phyloP scores from a whole-genome alignment of 2,329 filamentous ascomycete species.

The Aspergillus alliaceus region DNA sequence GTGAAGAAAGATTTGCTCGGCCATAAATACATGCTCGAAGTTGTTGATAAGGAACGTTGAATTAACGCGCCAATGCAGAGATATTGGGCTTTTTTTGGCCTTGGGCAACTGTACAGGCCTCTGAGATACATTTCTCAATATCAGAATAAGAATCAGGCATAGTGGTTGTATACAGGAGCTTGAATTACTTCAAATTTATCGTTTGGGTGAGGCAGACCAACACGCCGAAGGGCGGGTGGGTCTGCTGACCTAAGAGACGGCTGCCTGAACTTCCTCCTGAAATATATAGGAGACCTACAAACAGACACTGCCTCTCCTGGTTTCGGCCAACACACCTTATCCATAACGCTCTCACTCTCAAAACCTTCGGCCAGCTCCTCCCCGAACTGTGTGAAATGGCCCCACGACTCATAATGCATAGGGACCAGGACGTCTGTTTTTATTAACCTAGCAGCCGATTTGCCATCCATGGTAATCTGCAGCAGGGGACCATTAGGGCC shows the following conservation, averaged over 20 bases:
- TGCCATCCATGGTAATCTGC: conserved; percentile 49
- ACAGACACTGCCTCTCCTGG: not conserved
- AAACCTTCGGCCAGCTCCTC: not conserved
- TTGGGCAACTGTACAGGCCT: not conserved
- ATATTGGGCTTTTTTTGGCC: too few species aligned
- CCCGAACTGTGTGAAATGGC: not conserved
- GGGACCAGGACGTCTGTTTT: conserved; percentile 46
- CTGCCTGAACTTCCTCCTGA: too few species aligned
- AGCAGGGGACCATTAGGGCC: conserved; percentile 24
- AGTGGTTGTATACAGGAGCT: not conserved
- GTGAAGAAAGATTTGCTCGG: not conserved
- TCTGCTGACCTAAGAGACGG: too few species aligned
- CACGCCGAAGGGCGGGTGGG: too few species aligned
- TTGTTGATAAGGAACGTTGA: too few species aligned
- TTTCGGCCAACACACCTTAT: not conserved
- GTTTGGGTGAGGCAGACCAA: too few species aligned
- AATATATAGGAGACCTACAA: too few species aligned
- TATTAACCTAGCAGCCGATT: conserved; percentile 41
- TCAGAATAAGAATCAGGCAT: not conserved
- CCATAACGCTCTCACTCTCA: not conserved
- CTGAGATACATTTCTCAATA: not conserved
- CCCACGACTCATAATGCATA: conserved; percentile 52
- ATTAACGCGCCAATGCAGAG: too few species aligned
- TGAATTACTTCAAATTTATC: not conserved
- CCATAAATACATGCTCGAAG: not conserved